Evolutionary conservation across 192 early-diverging fungal species (phyloP).

Genomic region (Coemansia sp.): DNA sequence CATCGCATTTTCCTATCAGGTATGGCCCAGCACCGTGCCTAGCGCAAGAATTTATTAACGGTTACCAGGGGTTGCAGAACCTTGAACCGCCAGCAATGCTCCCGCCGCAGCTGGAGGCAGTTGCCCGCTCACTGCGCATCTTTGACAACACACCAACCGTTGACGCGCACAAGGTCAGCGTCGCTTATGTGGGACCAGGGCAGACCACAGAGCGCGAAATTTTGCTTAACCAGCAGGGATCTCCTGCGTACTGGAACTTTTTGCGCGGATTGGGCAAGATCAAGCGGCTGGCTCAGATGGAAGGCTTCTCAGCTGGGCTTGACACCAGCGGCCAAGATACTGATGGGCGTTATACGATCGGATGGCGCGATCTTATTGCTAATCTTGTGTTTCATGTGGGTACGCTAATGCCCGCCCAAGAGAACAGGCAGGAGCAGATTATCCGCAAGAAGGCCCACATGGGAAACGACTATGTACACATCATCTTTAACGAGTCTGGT

Average conservation of each 20-base stretch:
- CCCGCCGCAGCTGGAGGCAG: slow-evolving; percentile 70
- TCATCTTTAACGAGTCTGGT: slow-evolving; percentile 93
- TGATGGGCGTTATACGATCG: slow-evolving; percentile 83
- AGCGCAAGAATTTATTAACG: slow-evolving; percentile 51
- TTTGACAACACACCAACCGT: slow-evolving; percentile 86
- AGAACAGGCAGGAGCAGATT: slow-evolving; percentile 68
- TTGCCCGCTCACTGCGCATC: slow-evolving; percentile 71
- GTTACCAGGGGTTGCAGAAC: slow-evolving; percentile 69
- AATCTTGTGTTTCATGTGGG: slow-evolving; percentile 92
- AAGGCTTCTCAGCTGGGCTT: slow-evolving; percentile 85
- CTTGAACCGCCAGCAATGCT: slow-evolving; percentile 61
- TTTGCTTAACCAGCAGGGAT: slow-evolving; percentile 81
- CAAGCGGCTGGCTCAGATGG: slow-evolving; percentile 61
- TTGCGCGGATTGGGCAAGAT: slow-evolving; percentile 78
- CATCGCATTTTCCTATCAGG: slow-evolving; percentile 28
- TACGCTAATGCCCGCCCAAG: slow-evolving; percentile 88
- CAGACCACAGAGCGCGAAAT: slow-evolving; percentile 87
- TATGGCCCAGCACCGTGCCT: slow-evolving; percentile 45
- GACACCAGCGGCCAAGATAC: slow-evolving; percentile 74
- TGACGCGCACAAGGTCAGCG: slow-evolving; percentile 95
- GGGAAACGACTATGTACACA: slow-evolving; percentile 94
- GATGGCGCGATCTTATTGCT: slow-evolving; percentile 78
- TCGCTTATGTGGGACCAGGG: slow-evolving; percentile 84
- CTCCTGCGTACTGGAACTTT: slow-evolving; percentile 84
- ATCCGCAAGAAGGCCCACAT: slow-evolving; percentile 95